A percentile compares a stretch with the other conserved stretches of the same genome.
These are phyloP conservation scores for Pyricularia sp. DNA, from an alignment of 2,329 filamentous ascomycete species.

Conservation along the genomic window DNA sequence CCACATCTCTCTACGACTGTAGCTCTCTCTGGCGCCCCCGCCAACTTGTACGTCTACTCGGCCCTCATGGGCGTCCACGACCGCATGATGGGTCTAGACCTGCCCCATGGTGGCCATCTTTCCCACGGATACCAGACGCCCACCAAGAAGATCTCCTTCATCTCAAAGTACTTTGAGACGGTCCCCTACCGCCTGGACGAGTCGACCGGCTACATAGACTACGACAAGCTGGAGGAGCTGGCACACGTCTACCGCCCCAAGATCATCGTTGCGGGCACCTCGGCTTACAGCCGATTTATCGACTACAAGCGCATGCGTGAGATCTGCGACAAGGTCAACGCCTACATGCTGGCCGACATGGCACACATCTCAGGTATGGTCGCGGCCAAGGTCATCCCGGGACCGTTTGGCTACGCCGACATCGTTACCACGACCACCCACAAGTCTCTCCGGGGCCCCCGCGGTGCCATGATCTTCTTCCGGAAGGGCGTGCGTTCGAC, in stretches of 20 bases:
- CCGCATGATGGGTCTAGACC: constrained; percentile 90
- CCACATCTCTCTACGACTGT: constrained; percentile 11
- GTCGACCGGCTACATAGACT: constrained; percentile 88
- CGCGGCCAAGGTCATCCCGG: constrained; percentile 82
- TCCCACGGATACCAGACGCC: constrained; percentile 97
- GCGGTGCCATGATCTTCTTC: constrained; percentile 98
- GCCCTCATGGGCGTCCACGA: constrained; percentile 89
- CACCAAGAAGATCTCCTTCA: constrained; percentile 88
- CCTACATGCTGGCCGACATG: constrained; percentile 93
- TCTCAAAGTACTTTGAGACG: constrained; percentile 99
- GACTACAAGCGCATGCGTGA: constrained; percentile 90
- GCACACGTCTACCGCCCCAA: constrained; percentile 89
- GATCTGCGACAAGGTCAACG: constrained; percentile 83
- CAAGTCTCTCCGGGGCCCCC: constrained; percentile 90
- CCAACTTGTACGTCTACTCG: constrained; percentile 90
- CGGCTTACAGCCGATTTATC: constrained; percentile 90
- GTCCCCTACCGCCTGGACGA: constrained; percentile 89
- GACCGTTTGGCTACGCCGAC: constrained; percentile 82
- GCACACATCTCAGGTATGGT: constrained; percentile 94
- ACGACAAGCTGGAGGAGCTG: constrained; percentile 79
- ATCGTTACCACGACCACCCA: constrained; percentile 97
- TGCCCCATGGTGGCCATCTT: constrained; percentile 92
- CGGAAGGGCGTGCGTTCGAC: constrained; percentile 80
- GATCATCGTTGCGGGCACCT: constrained; percentile 89
- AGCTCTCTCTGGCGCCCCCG: constrained; percentile 67